phyloP scores from a whole-genome alignment of 768 basidiomycete species.

The Termitomyces sp. region DNA sequence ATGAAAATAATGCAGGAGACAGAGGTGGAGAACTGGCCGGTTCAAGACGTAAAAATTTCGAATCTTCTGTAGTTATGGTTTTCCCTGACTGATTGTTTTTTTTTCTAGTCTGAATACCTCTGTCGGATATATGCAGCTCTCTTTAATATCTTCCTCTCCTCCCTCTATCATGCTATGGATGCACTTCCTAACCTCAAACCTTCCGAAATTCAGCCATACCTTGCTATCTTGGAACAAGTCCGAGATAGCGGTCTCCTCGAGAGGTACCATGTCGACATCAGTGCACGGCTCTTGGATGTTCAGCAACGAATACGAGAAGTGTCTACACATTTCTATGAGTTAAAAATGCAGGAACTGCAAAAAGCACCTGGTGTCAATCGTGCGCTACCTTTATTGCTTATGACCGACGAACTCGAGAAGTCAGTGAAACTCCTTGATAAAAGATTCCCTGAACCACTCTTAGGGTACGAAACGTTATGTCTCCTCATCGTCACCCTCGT shows the following conservation, averaged over 20 bases:
- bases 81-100: slow-evolving; percentile 7
- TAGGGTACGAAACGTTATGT: slow-evolving; percentile 51
- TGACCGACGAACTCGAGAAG: slow-evolving; percentile 92
- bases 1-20: slow-evolving; percentile 68
- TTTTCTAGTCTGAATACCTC: slow-evolving; percentile 61
- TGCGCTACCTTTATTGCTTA: slow-evolving; percentile 74
- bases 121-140: slow-evolving; percentile 65
- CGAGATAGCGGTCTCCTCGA: slow-evolving; percentile 67
- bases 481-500: slow-evolving; percentile 2
- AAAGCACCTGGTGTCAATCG: slow-evolving; percentile 74
- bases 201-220: slow-evolving; percentile 61
- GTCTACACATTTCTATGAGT: slow-evolving; percentile 57
- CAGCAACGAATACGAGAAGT: slow-evolving; percentile 61
- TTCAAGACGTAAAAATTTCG: slow-evolving; percentile 67
- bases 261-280: slow-evolving; percentile 71
- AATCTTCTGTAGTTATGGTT: slow-evolving; percentile 1
- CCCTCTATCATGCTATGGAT: slow-evolving; percentile 83
- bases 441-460: slow-evolving; percentile 78
- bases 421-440: slow-evolving; percentile 79
- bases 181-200: slow-evolving; percentile 69
- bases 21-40: slow-evolving; percentile 74
- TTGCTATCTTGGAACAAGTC: slow-evolving; percentile 69
- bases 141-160: slow-evolving; percentile 85
- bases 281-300: slow-evolving; percentile 63
- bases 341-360: slow-evolving; percentile 61